Evolutionary conservation across 2,329 filamentous ascomycete genomes (phyloP).

Genomic region (Neopestalotiopsis rosae): DNA sequence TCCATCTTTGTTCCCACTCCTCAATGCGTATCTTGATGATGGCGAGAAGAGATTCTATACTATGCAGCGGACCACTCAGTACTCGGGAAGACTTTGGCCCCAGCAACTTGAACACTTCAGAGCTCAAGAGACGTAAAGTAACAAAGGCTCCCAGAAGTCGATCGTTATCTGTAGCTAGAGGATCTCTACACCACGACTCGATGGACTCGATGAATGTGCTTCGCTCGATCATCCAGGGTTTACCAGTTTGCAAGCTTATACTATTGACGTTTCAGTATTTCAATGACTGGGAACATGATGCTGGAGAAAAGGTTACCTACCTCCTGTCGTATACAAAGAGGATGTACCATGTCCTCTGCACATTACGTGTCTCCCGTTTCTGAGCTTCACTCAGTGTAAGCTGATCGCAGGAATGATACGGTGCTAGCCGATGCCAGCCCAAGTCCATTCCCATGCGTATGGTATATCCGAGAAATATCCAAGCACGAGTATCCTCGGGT

Average conservation of each 20-base stretch:
- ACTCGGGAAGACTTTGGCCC: constrained; percentile 22
- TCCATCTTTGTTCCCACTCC: constrained; percentile 29
- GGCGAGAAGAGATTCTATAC: constrained; percentile 30
- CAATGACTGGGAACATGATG: not conserved
- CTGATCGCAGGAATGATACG: constrained; percentile 13
- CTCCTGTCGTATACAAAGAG: constrained; percentile 46
- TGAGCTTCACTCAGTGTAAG: constrained; percentile 20
- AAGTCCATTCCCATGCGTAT: constrained; percentile 47
- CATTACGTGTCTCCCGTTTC: constrained; percentile 37
- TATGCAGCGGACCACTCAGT: constrained; percentile 23
- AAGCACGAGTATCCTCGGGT: constrained; percentile 44
- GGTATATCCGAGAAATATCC: constrained; percentile 44
- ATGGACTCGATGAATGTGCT: constrained; percentile 42
- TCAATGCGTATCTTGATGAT: constrained; percentile 31
- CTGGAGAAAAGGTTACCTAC: constrained; percentile 26
- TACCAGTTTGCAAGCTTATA: constrained; percentile 46
- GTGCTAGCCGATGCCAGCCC: constrained; percentile 39
- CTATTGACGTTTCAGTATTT: constrained; percentile 24
- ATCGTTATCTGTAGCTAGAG: constrained; percentile 32
- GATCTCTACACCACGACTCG: constrained; percentile 40
- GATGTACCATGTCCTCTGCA: constrained; percentile 43
- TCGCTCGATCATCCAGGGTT: constrained; percentile 47
- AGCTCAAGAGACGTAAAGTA: constrained; percentile 40
- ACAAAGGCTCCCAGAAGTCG: constrained; percentile 42
- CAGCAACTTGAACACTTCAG: constrained; percentile 36